Base-by-base conservation (phyloP, 306 rosid genomes). In the Argentina anserina region DNA sequence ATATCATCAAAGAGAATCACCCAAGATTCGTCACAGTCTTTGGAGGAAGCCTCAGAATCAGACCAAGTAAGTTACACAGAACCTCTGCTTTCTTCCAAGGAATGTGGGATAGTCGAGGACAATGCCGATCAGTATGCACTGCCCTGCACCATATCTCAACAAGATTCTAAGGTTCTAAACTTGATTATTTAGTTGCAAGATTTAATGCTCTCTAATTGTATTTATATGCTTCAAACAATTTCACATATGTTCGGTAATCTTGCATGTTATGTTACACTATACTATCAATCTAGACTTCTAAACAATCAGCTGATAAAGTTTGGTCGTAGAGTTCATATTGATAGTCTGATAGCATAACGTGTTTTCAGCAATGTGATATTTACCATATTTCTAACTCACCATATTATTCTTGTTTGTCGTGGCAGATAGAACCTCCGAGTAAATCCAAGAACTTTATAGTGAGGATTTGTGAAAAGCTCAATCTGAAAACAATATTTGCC, bases 401-500 rank as follows among this genome's bases (percentile, higher is more conserved):
- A 14, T 15, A 17, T 25, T 40, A 3, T 1, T 34, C 21, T 13
- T 0, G 46, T 69, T 69, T 75, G 34, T 67, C 64, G 49, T 76
- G 73, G 73, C 89, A 87, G 88, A 82, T 63, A 42, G 45, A 76
- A 63, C 55, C 75, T 77, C 63, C 67, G 37, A 76, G 66, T 65
- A 74, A 78, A 72, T 75, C 87, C n/a, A 80, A 49, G 69, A 67
- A 81, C 20, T 23, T 15, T 28, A 33, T 78, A 20, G 72, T 45
- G 68, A 63, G 12, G 45, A 7, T 89, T 72, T 65, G 75, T 41
- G 9, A 42, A 63, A 81, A 78, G 70, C 73, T 89, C 40, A 90
- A 82, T 78, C 75, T 86, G 72, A 79, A 84, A 83, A 76, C 91
- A 34, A 3, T 88, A 63, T 86, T 92, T 65, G 84, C 97, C n/a